A percentile compares a stretch with the other conserved stretches of the same genome.
These are phyloP conservation scores for Musa acuminata DNA, from an alignment of 176 grass and related monocot species.

Conservation along the genomic window DNA sequence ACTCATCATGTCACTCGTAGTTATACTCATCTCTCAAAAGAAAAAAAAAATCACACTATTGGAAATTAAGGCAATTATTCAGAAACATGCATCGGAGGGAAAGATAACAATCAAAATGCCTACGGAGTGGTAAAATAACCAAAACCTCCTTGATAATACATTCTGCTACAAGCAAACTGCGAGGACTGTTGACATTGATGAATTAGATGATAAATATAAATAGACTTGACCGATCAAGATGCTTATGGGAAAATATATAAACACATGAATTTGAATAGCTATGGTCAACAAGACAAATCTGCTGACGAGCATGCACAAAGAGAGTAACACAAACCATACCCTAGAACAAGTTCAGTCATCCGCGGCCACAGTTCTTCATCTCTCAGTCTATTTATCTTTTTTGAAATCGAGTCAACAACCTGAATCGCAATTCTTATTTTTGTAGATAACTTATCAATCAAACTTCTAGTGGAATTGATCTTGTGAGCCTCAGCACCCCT, in stretches of 20 bases:
- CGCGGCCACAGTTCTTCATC: slow-evolving; percentile 76
- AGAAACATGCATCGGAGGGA: no score
- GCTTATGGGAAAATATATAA: neutral
- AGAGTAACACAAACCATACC: slow-evolving; percentile 40
- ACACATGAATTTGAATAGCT: neutral
- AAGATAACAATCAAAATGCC: no score
- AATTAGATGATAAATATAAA: neutral
- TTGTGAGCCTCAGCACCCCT: slow-evolving; percentile 69
- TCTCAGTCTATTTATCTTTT: slow-evolving; percentile 77
- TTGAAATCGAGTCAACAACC: slow-evolving; percentile 68
- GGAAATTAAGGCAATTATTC: no score
- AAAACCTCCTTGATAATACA: no score
- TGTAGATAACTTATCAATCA: slow-evolving; percentile 61
- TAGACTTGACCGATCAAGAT: neutral
- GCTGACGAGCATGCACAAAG: neutral
- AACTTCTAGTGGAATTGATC: slow-evolving; percentile 48
- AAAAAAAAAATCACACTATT: no score
- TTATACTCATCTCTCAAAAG: no score
- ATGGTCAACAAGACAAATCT: no score
- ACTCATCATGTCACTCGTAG: no score
- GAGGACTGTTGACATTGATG: neutral
- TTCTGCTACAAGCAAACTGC: no score
- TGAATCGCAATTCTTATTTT: slow-evolving; percentile 74
- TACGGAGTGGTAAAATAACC: no score
- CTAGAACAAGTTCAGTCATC: slow-evolving; percentile 53